Evolutionary conservation across 129 eudicot species (phyloP), one percentile per base, ranked within the genome.

Genomic region (Saussurea involucrata): DNA sequence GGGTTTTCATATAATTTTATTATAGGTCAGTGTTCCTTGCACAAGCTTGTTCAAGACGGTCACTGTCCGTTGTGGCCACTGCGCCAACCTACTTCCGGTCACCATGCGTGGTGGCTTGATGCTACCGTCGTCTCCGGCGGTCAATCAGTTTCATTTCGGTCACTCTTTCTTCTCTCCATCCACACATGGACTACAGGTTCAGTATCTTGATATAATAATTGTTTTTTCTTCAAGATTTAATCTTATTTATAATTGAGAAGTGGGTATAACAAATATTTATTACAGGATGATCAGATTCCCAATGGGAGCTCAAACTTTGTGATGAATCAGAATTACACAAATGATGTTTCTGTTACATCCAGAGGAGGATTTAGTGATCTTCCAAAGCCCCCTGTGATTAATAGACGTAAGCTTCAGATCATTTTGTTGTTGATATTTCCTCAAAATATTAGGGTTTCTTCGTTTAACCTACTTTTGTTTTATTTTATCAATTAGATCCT

Each of bases 51-150:
- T 78, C 76, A 89, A 86, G 87, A 86, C 88, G 0, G 93, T 89
- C 61, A 89, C 93, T 6, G 93, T 89, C 40, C 80, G 90, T 66
- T 89, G 93, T 66, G 93, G 93, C 29, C 90, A 89, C 85, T 89
- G 93, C 82, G 58, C 82, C 42, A 86, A 84, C 74, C 85, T 86
- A 15, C 78, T 89, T 53, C 88, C 90, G 10, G 88, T 83, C 28
- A 88, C 81, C 88, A 83, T 88, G 93, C 72, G 86, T 8, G 93
- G 86, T 8, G 93, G 87, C 11, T 80, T 84, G 36, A 69, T 86
- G 24, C 83, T 76, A 57, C 72, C 72, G 18, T 17, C 55, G 18
- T 72, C 93, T 17, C 61, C 87, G 4, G 66, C 82, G 22, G 27
- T 75, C 63, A 70, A 74, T 61, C 86, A 78, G 74, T 84, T 79